Evolutionary conservation across 2,329 filamentous ascomycete genomes (phyloP).

Genomic region (Neonectria coccinea): DNA sequence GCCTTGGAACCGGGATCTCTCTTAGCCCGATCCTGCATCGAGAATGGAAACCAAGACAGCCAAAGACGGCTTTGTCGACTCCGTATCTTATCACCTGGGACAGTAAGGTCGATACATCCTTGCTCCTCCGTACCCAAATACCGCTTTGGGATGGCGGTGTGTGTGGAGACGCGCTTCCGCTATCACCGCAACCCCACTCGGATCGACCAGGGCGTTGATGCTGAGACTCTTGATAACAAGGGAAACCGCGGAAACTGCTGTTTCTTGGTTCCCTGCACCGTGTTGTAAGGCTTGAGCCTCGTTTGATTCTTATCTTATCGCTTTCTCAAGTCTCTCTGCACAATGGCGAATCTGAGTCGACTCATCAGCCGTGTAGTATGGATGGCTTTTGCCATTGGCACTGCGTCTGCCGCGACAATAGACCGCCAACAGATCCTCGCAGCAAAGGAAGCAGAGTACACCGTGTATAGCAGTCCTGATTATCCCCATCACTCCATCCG

Average conservation of each 20-base stretch:
- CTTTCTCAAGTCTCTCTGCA: neutral
- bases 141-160: conserved; percentile 1
- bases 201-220: neutral
- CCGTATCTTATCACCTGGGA: neutral
- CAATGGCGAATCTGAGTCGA: neutral
- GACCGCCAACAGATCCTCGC: neutral
- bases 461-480: neutral
- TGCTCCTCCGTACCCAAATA: neutral
- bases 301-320: neutral
- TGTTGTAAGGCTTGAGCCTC: neutral
- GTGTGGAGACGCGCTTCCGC: neutral
- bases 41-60: neutral
- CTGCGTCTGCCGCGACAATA: neutral
- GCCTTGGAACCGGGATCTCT: neutral
- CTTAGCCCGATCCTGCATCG: neutral
- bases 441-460: neutral
- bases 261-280: too few species aligned
- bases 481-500: conserved; percentile 28
- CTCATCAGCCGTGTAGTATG: neutral
- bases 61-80: neutral
- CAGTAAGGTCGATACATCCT: neutral
- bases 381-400: neutral
- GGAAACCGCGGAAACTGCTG: neutral
- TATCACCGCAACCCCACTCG: neutral
- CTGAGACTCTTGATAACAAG: conserved; percentile 1